phyloP scores from a whole-genome alignment of 1,284 basidiomycete species.

The Irpex rosettiformis region DNA sequence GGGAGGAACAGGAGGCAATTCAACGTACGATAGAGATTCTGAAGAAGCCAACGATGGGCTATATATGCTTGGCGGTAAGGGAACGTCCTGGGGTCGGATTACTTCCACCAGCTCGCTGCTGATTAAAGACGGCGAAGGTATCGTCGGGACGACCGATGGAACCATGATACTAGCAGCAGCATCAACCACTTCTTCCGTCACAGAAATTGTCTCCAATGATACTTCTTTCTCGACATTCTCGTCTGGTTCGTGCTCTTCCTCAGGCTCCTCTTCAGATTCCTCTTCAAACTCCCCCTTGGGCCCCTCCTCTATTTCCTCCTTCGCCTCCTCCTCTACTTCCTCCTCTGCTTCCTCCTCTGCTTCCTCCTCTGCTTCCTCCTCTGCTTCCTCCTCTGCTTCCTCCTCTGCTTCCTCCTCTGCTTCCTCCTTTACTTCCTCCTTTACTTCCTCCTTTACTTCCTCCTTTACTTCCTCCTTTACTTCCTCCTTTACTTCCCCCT shows the following conservation, averaged over 20 bases:
- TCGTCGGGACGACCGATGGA: slow-evolving; percentile 3
- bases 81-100: slow-evolving; percentile 34
- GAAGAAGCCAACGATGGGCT: slow-evolving; percentile 22
- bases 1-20: slow-evolving; percentile 22
- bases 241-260: slow-evolving; percentile 4
- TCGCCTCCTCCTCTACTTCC: background rate
- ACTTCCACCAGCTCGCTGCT: slow-evolving; percentile 15
- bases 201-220: slow-evolving; percentile 7
- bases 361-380: background rate
- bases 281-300: too few relatives aligned
- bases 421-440: slow-evolving; percentile 8
- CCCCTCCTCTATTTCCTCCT: background rate
- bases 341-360: background rate
- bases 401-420: background rate
- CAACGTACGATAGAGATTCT: slow-evolving; percentile 20
- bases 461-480: background rate
- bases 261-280: slow-evolving; percentile 8
- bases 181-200: slow-evolving; percentile 8
- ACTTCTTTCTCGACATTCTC: slow-evolving; percentile 15
- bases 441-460: too few relatives aligned
- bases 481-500: background rate
- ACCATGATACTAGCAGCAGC: background rate
- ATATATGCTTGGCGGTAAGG: slow-evolving; percentile 34
- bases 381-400: background rate
- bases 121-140: background rate